phyloP scores from a whole-genome alignment of 768 basidiomycete genomes.

The Suillus placidus region DNA sequence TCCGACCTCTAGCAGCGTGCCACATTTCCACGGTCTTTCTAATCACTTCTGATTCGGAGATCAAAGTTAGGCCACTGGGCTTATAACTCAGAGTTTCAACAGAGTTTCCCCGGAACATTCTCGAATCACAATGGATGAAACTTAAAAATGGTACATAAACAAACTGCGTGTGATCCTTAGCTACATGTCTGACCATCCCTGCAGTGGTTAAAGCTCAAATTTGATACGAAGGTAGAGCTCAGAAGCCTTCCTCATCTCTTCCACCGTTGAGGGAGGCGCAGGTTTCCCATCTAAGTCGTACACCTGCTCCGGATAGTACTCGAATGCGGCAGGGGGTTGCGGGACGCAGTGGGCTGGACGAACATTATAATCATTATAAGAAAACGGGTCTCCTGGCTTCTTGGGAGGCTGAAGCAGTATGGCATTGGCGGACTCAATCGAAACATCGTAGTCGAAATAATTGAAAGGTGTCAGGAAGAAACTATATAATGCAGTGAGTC shows the following conservation, averaged over 20 bases:
- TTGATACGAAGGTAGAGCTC: conserved; percentile 44
- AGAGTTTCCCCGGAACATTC: too few species aligned
- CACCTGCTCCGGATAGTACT: conserved; percentile 38
- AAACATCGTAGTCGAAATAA: conserved; percentile 65
- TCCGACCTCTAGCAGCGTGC: background rate
- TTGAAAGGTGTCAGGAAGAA: conserved; percentile 65
- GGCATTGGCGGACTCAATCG: conserved; percentile 60
- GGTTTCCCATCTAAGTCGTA: conserved; percentile 39
- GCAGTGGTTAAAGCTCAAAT: conserved; percentile 28
- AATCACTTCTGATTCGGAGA: background rate
- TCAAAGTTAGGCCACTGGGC: too few species aligned
- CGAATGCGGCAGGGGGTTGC: conserved; percentile 39
- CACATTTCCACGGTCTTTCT: conserved; percentile 3
- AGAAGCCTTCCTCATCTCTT: conserved; percentile 43
- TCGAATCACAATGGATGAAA: too few species aligned
- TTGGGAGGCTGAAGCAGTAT: conserved; percentile 48
- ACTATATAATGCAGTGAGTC: conserved; percentile 29
- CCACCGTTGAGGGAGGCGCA: conserved; percentile 29
- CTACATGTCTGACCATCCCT: too few species aligned
- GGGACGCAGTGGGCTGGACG: conserved; percentile 43
- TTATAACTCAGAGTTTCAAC: too few species aligned
- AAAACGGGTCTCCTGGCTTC: conserved; percentile 40
- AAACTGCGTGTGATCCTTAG: background rate
- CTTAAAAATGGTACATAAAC: background rate
- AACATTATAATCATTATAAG: conserved; percentile 57